A percentile compares a stretch with the other conserved stretches of the same genome.
These are phyloP conservation scores for Penicillium goetzii DNA, from an alignment of 495 filamentous ascomycete genomes.

Conservation along the genomic window DNA sequence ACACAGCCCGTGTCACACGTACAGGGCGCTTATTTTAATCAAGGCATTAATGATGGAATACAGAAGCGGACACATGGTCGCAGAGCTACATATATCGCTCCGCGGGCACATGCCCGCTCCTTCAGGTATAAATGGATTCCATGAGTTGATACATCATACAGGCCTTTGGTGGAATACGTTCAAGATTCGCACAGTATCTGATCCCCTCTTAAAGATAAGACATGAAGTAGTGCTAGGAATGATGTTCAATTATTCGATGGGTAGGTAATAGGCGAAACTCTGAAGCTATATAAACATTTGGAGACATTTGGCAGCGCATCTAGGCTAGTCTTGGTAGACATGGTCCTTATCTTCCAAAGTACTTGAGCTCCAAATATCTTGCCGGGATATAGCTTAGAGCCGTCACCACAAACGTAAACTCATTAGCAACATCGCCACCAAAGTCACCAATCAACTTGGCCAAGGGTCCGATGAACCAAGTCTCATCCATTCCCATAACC, in stretches of 20 bases:
- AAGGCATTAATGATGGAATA: background rate
- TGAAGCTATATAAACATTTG: background rate
- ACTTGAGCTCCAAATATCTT: slow-evolving; percentile 34
- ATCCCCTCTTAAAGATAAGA: background rate
- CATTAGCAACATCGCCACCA: slow-evolving; percentile 37
- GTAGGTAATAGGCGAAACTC: background rate
- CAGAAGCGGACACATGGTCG: background rate
- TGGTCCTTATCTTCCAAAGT: slow-evolving; percentile 29
- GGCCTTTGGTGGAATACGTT: too few relatives aligned
- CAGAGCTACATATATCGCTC: background rate
- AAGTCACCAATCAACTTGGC: slow-evolving; percentile 30
- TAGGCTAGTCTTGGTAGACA: background rate
- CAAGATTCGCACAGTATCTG: too few relatives aligned
- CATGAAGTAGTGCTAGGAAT: background rate
- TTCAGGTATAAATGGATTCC: too few relatives aligned
- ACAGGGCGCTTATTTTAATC: too few relatives aligned
- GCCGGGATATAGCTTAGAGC: slow-evolving; percentile 26
- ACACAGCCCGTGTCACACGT: too few relatives aligned
- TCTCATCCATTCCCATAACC: slow-evolving; percentile 45
- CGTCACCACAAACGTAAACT: slow-evolving; percentile 34
- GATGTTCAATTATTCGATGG: background rate
- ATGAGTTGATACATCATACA: too few relatives aligned
- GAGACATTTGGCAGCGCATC: background rate
- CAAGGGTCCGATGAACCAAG: slow-evolving; percentile 38
- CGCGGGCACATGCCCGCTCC: background rate